Evolutionary conservation across 495 filamentous ascomycete species (phyloP).

Genomic region (Elaphomyces granulatus): DNA sequence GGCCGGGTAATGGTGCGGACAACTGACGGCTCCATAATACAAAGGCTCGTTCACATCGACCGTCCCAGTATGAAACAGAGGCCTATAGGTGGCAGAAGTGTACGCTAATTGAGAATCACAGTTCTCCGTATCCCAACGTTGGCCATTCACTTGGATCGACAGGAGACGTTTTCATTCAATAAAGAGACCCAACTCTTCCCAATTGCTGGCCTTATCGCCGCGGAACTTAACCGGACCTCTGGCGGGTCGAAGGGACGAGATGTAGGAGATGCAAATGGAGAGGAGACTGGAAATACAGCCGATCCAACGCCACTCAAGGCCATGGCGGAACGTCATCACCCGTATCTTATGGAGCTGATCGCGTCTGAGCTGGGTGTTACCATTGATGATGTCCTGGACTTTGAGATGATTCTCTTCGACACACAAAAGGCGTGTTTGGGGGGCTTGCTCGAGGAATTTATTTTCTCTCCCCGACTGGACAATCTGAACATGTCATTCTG

Average conservation of each 20-base stretch:
- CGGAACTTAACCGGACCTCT: constrained; percentile 73
- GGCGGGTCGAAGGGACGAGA: constrained; percentile 27
- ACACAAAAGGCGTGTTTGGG: constrained; percentile 82
- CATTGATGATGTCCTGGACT: constrained; percentile 66
- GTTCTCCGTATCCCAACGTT: constrained; percentile 82
- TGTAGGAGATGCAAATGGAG: too few species aligned
- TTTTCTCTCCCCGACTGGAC: constrained; percentile 84
- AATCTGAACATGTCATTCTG: constrained; percentile 95
- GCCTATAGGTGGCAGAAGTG: background rate
- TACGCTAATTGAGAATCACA: constrained; percentile 9
- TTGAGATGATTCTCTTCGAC: constrained; percentile 92
- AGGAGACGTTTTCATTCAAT: constrained; percentile 78
- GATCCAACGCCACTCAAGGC: constrained; percentile 62
- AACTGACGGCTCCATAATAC: constrained; percentile 56
- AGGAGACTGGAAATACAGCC: constrained; percentile 37
- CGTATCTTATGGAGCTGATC: constrained; percentile 70
- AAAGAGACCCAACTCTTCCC: constrained; percentile 93
- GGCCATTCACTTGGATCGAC: constrained; percentile 83
- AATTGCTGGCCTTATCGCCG: constrained; percentile 73
- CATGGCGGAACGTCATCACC: constrained; percentile 75
- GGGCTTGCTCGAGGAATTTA: constrained; percentile 83
- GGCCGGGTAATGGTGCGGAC: constrained; percentile 74
- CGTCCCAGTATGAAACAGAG: constrained; percentile 46
- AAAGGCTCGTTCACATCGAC: constrained; percentile 82
- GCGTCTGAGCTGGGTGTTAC: constrained; percentile 61